phyloP scores from a whole-genome alignment of 192 early-diverging fungal genomes.

The Podila horticola region DNA sequence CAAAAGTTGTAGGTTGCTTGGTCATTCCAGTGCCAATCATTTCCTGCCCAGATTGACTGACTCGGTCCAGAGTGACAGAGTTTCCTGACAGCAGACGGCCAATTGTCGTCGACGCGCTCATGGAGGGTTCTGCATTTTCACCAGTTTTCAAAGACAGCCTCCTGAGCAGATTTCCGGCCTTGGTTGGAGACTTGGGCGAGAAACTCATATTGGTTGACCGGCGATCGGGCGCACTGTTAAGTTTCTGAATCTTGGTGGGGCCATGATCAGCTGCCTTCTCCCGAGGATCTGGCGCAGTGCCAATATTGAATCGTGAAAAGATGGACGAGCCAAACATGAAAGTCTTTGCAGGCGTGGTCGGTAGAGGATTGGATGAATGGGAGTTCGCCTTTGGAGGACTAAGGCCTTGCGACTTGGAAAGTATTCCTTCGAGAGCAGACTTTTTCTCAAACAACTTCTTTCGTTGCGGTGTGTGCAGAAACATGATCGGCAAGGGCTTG shows the following conservation, averaged over 20 bases:
- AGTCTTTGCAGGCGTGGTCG: background rate
- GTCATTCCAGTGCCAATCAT: background rate
- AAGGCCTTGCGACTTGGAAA: background rate
- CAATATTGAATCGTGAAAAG: constrained; percentile 34
- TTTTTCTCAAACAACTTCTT: constrained; percentile 24
- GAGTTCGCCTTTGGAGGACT: constrained; percentile 8
- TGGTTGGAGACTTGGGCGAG: too few relatives aligned
- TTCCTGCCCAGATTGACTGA: background rate
- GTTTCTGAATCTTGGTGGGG: background rate
- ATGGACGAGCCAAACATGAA: constrained; percentile 28
- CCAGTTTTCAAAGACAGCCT: background rate
- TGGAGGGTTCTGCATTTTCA: background rate
- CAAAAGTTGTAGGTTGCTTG: background rate
- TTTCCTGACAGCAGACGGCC: constrained; percentile 12
- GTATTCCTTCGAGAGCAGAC: background rate
- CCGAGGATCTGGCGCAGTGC: background rate
- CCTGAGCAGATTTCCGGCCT: background rate
- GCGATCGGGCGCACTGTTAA: background rate
- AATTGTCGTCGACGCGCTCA: constrained; percentile 1
- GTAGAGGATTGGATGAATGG: background rate
- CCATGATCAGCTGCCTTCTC: background rate
- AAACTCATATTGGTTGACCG: background rate
- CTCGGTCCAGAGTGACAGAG: constrained; percentile 8
- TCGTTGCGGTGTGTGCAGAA: constrained; percentile 40
- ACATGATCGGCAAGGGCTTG: constrained; percentile 34